Evolutionary conservation across 139 green algal genomes (phyloP).

Genomic region (Pleodorina starrii): DNA sequence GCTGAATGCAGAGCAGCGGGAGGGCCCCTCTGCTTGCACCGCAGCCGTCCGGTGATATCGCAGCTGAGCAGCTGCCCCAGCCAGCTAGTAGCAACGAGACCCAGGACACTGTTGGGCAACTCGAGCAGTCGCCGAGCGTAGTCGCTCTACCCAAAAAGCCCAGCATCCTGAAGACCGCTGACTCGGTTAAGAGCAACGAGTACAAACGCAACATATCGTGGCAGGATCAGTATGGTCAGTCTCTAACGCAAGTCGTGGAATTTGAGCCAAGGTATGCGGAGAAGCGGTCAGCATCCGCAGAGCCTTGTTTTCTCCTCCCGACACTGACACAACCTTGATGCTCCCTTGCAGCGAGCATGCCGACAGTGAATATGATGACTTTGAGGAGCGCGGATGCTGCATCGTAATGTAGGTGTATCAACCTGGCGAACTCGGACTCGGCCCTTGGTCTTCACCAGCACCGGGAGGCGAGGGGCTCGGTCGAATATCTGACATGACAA

Average conservation of each 20-base stretch:
- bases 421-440: background rate
- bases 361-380: constrained; percentile 38
- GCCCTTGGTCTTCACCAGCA: background rate
- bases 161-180: constrained; percentile 38
- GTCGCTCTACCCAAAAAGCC: background rate
- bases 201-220: constrained; percentile 53
- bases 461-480: background rate
- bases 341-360: constrained; percentile 29
- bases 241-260: constrained; percentile 45
- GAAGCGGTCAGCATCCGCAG: background rate
- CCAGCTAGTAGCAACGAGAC: background rate
- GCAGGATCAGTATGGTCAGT: constrained; percentile 48
- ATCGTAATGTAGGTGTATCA: constrained; percentile 8
- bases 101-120: background rate
- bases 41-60: background rate
- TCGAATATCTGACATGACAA: background rate
- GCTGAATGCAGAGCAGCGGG: constrained; percentile 18
- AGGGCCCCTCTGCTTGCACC: constrained; percentile 16
- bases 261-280: constrained; percentile 50
- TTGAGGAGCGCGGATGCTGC: constrained; percentile 39
- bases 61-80: constrained; percentile 30
- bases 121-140: background rate
- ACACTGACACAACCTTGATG: background rate
- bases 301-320: background rate
- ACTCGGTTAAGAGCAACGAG: background rate